Percentiles rank a stretch among this genome's conserved stretches.
These are phyloP conservation scores for Euphrasia confusa DNA, from an alignment of 257 asterid genomes.

Conservation along the genomic window DNA sequence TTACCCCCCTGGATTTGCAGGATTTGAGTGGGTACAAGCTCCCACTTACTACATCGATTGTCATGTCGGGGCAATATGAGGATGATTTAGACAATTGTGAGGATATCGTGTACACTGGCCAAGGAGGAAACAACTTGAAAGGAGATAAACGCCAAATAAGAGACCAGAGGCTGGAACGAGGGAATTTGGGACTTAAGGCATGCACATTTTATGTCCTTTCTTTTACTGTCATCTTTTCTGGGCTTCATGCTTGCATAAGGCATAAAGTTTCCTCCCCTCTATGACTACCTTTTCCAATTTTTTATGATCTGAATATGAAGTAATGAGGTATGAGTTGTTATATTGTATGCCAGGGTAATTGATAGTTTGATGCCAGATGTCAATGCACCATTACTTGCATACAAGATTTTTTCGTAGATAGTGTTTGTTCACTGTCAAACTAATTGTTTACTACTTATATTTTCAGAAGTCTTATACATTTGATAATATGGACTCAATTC, in stretches of 20 bases:
- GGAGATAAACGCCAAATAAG: constrained; percentile 65
- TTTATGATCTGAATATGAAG: background rate
- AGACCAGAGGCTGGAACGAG: constrained; percentile 63
- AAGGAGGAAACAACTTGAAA: constrained; percentile 79
- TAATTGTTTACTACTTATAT: background rate
- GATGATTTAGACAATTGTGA: constrained; percentile 77
- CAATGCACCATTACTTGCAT: constrained; percentile 5
- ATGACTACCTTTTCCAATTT: background rate
- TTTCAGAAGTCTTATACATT: background rate
- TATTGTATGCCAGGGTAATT: constrained; percentile 5
- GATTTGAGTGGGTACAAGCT: constrained; percentile 33
- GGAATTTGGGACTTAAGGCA: constrained; percentile 82
- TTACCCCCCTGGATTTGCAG: constrained; percentile 31
- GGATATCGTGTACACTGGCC: constrained; percentile 83
- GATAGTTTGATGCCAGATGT: background rate
- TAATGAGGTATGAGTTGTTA: constrained; percentile 3
- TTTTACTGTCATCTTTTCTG: constrained; percentile 1
- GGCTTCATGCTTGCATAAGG: constrained; percentile 8
- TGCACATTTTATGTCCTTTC: constrained; percentile 21
- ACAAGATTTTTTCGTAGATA: background rate
- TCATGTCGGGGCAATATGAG: constrained; percentile 89
- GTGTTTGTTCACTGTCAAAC: background rate
- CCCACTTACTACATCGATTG: constrained; percentile 68
- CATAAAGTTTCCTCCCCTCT: background rate
- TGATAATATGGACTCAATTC: background rate